These are phyloP conservation scores for Podospora appendiculata DNA, from an alignment of 495 filamentous ascomycete genomes.

Conservation along the genomic window DNA sequence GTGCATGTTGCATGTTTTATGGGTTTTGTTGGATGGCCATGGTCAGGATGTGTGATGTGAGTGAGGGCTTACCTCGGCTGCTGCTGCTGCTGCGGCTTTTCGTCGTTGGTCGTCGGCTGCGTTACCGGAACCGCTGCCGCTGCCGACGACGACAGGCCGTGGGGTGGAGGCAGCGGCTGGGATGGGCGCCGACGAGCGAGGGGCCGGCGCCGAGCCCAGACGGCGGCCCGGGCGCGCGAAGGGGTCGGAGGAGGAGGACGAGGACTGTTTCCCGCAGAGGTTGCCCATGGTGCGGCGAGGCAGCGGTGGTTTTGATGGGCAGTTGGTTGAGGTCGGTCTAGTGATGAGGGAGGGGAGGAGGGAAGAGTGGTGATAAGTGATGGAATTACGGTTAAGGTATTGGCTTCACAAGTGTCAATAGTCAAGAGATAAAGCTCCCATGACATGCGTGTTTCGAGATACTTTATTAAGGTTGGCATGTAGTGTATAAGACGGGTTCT, in stretches of 20 bases:
- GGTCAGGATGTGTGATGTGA: not conserved
- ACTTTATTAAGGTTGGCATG: too few species aligned
- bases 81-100: slow-evolving; percentile 60
- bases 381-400: too few species aligned
- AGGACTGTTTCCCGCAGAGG: slow-evolving; percentile 59
- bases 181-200: slow-evolving; percentile 26
- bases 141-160: slow-evolving; percentile 43
- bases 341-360: not conserved
- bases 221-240: slow-evolving; percentile 60
- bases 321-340: not conserved
- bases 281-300: slow-evolving; percentile 54
- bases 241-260: slow-evolving; percentile 31
- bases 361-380: too few species aligned
- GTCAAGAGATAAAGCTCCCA: too few species aligned
- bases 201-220: slow-evolving; percentile 42
- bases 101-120: slow-evolving; percentile 40
- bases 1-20: slow-evolving; percentile 29
- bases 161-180: slow-evolving; percentile 34
- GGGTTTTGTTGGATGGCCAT: too few species aligned
- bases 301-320: not conserved
- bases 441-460: too few species aligned
- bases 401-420: too few species aligned
- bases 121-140: slow-evolving; percentile 3
- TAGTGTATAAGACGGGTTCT: too few species aligned
- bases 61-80: slow-evolving; percentile 59